Percentiles rank a stretch among this genome's conserved stretches.
Evolutionary conservation across 208 protist genomes (phyloP).

Genomic region (Trypanosoma lewisi): DNA sequence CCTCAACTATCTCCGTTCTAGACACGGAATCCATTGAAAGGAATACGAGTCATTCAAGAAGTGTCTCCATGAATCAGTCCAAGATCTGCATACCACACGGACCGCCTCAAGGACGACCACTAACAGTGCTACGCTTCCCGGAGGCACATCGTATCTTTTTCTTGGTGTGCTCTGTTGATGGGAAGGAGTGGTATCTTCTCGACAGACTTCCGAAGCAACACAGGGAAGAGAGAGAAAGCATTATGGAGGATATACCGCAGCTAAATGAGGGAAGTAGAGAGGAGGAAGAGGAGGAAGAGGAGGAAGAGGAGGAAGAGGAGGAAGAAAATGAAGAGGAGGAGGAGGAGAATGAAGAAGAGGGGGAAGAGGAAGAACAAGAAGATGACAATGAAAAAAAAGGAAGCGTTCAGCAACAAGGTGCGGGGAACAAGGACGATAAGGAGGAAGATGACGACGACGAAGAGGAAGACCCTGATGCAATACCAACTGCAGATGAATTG

Average conservation of each 20-base stretch:
- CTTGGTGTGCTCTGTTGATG: slow-evolving; percentile 9
- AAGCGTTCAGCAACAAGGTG: not conserved
- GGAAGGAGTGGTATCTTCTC: slow-evolving; percentile 20
- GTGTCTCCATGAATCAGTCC: not conserved
- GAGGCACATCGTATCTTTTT: slow-evolving; percentile 18
- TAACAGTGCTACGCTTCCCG: slow-evolving; percentile 15
- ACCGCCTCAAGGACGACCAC: not conserved
- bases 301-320: slow-evolving; percentile 7
- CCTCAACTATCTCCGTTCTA: no score
- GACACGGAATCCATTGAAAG: no score
- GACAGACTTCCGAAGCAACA: slow-evolving; percentile 13
- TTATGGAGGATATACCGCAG: not conserved
- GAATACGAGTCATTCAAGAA: not conserved
- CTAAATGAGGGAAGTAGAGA: no score
- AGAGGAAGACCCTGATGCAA: slow-evolving; percentile 14
- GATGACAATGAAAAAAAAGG: slow-evolving; percentile 9
- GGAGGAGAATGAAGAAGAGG: slow-evolving; percentile 20
- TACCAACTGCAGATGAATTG: slow-evolving; percentile 17
- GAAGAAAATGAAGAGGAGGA: slow-evolving; percentile 12
- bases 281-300: slow-evolving; percentile 6
- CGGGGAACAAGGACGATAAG: not conserved
- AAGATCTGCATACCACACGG: not conserved
- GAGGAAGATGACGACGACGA: slow-evolving; percentile 13
- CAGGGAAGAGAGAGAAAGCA: not conserved
- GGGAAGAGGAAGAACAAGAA: slow-evolving; percentile 5